phyloP scores from a whole-genome alignment of 176 grass and related monocot species.

The Saccharum officinarum region DNA sequence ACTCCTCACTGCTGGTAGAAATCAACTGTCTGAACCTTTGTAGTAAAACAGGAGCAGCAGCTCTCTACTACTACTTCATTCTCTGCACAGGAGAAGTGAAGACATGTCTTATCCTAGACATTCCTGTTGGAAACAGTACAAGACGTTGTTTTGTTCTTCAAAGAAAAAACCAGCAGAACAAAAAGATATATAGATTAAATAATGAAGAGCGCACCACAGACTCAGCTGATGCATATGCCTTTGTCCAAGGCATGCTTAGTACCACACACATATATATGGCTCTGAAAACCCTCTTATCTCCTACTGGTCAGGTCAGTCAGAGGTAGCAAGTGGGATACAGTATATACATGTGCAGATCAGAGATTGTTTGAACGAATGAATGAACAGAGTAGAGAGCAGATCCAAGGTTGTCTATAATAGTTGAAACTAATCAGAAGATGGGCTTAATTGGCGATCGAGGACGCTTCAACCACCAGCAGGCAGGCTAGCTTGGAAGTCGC shows the following conservation, averaged over 20 bases:
- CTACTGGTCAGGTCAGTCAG: neutral
- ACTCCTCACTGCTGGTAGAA: neutral
- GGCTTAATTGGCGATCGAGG: neutral
- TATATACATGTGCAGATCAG: neutral
- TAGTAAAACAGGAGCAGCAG: neutral
- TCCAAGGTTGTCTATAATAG: neutral
- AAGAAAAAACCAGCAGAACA: neutral
- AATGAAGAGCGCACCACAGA: neutral
- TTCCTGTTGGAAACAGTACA: conserved; percentile 21
- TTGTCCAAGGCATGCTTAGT: neutral
- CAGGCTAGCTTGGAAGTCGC: conserved; percentile 12
- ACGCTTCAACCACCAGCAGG: conserved; percentile 13
- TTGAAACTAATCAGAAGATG: neutral
- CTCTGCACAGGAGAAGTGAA: conserved; percentile 2
- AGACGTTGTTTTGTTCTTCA: neutral
- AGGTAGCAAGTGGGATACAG: conserved; percentile 18
- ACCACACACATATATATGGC: neutral
- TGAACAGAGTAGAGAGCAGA: neutral
- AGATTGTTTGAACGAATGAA: neutral
- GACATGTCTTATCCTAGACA: conserved; percentile 14
- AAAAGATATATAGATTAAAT: neutral
- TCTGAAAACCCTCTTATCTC: neutral
- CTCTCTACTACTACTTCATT: neutral
- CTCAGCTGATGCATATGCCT: too few relatives aligned
- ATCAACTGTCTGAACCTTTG: neutral